These are phyloP conservation scores for Phytophthora cryptogea DNA, from an alignment of 352 stramenopile species.

Conservation along the genomic window DNA sequence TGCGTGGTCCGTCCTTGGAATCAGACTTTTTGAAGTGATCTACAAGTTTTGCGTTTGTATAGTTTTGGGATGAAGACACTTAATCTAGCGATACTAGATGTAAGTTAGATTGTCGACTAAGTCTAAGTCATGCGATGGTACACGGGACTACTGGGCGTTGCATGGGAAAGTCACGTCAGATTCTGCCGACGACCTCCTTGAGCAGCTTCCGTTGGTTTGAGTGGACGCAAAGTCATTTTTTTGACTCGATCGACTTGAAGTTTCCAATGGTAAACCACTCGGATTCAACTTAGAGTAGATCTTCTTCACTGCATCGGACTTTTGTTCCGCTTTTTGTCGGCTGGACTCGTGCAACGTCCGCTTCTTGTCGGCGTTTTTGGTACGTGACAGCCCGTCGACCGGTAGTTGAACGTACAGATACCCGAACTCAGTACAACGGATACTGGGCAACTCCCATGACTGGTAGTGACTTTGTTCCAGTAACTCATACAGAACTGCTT, in stretches of 20 bases:
- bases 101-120: too few relatives aligned
- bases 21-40: background rate
- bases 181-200: too few relatives aligned
- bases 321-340: background rate
- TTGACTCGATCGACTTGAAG: background rate
- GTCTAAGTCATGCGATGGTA: too few relatives aligned
- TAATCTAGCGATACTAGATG: too few relatives aligned
- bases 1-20: background rate
- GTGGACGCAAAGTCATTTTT: too few relatives aligned
- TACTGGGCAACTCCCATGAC: constrained; percentile 24
- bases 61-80: background rate
- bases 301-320: background rate
- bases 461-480: constrained; percentile 19
- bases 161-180: too few relatives aligned
- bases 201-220: too few relatives aligned
- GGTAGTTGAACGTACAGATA: constrained; percentile 42
- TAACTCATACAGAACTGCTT: constrained; percentile 34
- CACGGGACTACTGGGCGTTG: too few relatives aligned
- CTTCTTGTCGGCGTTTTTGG: background rate
- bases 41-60: background rate
- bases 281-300: background rate
- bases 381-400: constrained; percentile 22
- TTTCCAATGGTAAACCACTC: background rate
- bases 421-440: constrained; percentile 31
- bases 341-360: too few relatives aligned